Base-by-base conservation (phyloP, 2,329 filamentous ascomycete species). In the Fusarium floridanum region DNA sequence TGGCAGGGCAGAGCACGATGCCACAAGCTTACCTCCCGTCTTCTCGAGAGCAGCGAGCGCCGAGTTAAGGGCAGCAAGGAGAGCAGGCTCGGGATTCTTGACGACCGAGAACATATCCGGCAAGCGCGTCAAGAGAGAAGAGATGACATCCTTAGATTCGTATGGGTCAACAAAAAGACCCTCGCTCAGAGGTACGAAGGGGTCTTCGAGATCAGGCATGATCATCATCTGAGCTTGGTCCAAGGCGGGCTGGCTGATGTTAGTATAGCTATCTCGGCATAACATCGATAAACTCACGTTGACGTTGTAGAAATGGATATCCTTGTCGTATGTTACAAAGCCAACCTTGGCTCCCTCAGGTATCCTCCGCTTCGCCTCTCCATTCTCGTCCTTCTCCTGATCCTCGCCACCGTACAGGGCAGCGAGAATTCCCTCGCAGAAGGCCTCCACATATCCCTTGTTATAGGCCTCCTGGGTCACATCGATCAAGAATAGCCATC, bases 221-320 rank as follows among this genome's bases (percentile, higher is more conserved):
- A 99, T 95, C 87, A 99, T 91, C 95, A 99, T 98, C 81, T 99
- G 97, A 11, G 97, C 95, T 84, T 95, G 92, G 65, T 97, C 93
- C 48, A 98, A 86, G 45, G 89, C 89, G 41, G 95, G 84, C 92
- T 94, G 68, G 60, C 8, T 20, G 11, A n/a, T 20, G 59, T 82
- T 67, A 75, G 77, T 53, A 71, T 69, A 27, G 36, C 7, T 17
- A 16, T 5, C 20, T 45, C 9, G 37, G 17, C 2, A 22, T 50
- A 22, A 17, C 43, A 20, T 29, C 11, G 16, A 17, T 11, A 61
- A 37, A 88, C 92, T 85, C 86, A 94, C 91, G 79, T 92, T 95
- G 78, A 98, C 91, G 80, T 98, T 98, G 87, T 98, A 99, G 82
- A 98, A 99, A 81, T 99, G 97, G 69, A 99, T 93, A 78, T 98